Base-by-base conservation (phyloP, 176 grass and related monocot genomes). In the Aegilops speltoides region DNA sequence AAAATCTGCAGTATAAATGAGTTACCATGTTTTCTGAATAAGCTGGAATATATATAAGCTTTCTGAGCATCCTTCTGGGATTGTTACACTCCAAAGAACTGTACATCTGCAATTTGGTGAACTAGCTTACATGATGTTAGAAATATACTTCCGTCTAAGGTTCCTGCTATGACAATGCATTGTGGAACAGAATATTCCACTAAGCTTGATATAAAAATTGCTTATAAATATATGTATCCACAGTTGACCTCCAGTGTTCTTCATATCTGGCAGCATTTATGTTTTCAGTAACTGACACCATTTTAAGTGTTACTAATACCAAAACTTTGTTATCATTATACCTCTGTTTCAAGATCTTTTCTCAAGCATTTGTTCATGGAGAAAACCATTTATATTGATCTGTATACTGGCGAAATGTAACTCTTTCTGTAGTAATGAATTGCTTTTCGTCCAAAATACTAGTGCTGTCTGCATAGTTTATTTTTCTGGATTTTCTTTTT, bases 141-240 rank as follows among this genome's bases (percentile, higher is more conserved):
- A 83, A 79, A 69, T 82, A 12, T 31, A 45, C 79, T 45, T 60
- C 72, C 28, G 23, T 22, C 54, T 73, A 65, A 75, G 78, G 43
- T 36, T 78, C 23, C 50, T 66, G 29, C 6, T 15, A 66, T n/a
- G 65, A 10, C 15, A 62, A 66, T 79, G 52, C 24, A 45, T 45
- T 66, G 20, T 83, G 60, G 15, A 76, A 89, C 24, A 66, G 63
- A 77, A 60, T 56, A 64, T 89, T 76, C 23, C 82, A 77, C 20
- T 67, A 78, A 83, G 41, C 74, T 74, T 80, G 45, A 79, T 63
- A 83, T 31, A 79, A 46, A 33, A 79, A 68, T 84, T 56, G 15
- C 25, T 84, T 77, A 23, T 52, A 67, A 76, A 76, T 22, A 63
- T 76, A 74, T 74, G 6, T 61, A 83, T 90, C 56, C 20, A 12